Evolutionary conservation across 1,139 yeast species (phyloP).

Genomic region (Arxiozyma bovina): DNA sequence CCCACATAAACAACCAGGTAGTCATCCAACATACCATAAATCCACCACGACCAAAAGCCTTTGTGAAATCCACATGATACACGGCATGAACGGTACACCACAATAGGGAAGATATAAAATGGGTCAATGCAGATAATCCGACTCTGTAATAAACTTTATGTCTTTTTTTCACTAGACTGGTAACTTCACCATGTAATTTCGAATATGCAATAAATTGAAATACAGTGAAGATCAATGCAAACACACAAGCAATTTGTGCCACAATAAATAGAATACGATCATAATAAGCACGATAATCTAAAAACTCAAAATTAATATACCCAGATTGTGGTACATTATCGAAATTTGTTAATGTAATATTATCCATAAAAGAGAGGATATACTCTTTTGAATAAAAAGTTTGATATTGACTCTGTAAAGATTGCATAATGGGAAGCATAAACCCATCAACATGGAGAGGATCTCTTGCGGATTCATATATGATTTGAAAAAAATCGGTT

Average conservation of each 20-base stretch:
- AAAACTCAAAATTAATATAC: conserved; percentile 27
- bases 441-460: conserved; percentile 36
- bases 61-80: conserved; percentile 45
- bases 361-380: conserved; percentile 13
- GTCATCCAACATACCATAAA: conserved; percentile 59
- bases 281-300: conserved; percentile 45
- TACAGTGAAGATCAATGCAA: conserved; percentile 58
- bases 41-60: conserved; percentile 51
- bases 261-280: conserved; percentile 53
- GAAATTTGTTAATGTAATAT: conserved; percentile 1
- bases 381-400: conserved; percentile 22
- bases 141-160: conserved; percentile 45
- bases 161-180: conserved; percentile 37
- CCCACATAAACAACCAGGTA: conserved; percentile 49
- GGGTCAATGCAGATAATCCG: conserved; percentile 39
- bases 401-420: conserved; percentile 30
- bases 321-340: conserved; percentile 7
- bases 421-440: conserved; percentile 35
- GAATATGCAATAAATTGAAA: conserved; percentile 52
- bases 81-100: conserved; percentile 54
- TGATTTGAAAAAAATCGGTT: conserved; percentile 28
- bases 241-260: conserved; percentile 67
- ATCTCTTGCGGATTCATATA: conserved; percentile 50
- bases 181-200: conserved; percentile 43
- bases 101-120: conserved; percentile 45